A percentile compares a stretch with the other conserved stretches of the same genome.
These are phyloP conservation scores for Rutidosis leptorrhynchoides DNA, from an alignment of 129 eudicot genomes.

Conservation along the genomic window DNA sequence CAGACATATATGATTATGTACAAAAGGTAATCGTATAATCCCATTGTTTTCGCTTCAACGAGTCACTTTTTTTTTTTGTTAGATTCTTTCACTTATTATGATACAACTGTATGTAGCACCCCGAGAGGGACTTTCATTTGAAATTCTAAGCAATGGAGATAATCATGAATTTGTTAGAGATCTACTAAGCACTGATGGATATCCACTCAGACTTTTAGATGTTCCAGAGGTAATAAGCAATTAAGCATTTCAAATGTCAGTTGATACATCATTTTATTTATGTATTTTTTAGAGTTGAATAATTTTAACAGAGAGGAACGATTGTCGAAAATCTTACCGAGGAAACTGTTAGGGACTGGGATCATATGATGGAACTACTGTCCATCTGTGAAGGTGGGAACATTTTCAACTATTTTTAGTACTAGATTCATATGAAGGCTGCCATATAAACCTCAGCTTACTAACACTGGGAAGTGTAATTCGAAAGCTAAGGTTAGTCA, in stretches of 20 bases:
- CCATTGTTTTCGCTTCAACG: neutral
- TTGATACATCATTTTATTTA: neutral
- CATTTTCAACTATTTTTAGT: neutral
- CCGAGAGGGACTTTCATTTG: conserved; percentile 76
- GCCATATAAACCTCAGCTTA: conserved; percentile 91
- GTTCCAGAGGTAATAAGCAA: conserved; percentile 94
- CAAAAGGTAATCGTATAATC: conserved; percentile 60
- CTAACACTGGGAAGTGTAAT: conserved; percentile 89
- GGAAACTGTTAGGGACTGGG: conserved; percentile 74
- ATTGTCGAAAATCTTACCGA: conserved; percentile 89
- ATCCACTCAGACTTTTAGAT: conserved; percentile 86
- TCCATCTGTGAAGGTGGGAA: conserved; percentile 81
- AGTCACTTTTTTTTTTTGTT: neutral
- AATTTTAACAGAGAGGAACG: conserved; percentile 71
- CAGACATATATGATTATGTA: conserved; percentile 79
- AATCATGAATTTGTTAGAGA: conserved; percentile 93
- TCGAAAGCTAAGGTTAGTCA: conserved; percentile 75
- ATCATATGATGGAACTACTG: conserved; percentile 79
- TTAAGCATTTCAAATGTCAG: neutral
- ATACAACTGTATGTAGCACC: conserved; percentile 50
- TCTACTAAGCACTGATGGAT: conserved; percentile 62
- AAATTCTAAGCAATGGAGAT: conserved; percentile 96
- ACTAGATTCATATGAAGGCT: conserved; percentile 46
- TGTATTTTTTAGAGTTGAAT: conserved; percentile 6
- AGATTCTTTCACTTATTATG: conserved; percentile 15